Base-by-base conservation (phyloP, 108 stramenopile species). In the Cyclotella sp. region DNA sequence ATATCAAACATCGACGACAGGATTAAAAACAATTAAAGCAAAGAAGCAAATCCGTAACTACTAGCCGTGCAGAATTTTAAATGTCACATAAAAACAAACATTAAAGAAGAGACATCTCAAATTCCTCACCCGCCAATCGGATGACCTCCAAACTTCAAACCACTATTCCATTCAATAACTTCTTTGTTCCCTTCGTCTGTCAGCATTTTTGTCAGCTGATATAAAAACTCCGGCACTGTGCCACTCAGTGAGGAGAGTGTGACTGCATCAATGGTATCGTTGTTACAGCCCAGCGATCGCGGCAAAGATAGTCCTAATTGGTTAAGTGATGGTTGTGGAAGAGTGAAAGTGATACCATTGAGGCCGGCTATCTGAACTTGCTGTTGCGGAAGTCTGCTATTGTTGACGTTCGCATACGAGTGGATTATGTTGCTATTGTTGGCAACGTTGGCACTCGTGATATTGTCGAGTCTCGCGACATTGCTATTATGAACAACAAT, bases 131-230 rank as follows among this genome's bases (percentile, higher is more conserved):
- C 30, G 28, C 60, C 67, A 53, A 52, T 72, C 16, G 54, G 45
- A 43, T 54, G 8, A 24, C 60, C 19, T 21, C 64, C 58, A 76
- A 86, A 75, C 10, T 27, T 12, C 15, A 52, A n/a, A 34, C 42
- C 16, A 77, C 90, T 69, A 0, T 77, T 80, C 95, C 95, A 96
- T 73, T 93, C 93, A 71, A 96, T 94, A 49, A 93, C 88, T 39
- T 93, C 91, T 45, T 63, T 82, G 79, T 96, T 94, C 61, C 88
- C 83, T 39, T 45, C 49, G 61, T 96, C 95, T n/a, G 93, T 91
- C 15, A 96, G 85, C 95, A 96, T 96, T 77, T 96, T 96, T 27
- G 92, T 94, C 24, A 96, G 86, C 68, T 96, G 95, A 72, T 94
- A 94, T 8, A 96, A 80, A 53, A 96, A 96, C 60, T 96, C 95